phyloP scores from a whole-genome alignment of 106 monocot genomes.

The Agapanthus africanus region DNA sequence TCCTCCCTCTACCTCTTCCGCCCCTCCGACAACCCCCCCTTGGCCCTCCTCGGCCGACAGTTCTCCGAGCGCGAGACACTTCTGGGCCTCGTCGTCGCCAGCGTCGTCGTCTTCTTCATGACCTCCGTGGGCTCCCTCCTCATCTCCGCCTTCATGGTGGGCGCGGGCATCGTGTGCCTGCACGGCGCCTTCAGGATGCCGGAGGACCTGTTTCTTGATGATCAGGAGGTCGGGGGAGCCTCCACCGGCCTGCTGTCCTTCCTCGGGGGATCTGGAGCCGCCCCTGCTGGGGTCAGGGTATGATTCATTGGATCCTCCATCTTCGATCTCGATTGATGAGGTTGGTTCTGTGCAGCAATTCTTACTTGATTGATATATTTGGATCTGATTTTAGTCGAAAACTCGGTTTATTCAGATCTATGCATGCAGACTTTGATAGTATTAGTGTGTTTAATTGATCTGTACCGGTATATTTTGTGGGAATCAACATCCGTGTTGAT shows the following conservation, averaged over 20 bases:
- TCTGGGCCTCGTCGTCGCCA: constrained; percentile 20
- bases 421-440: no score
- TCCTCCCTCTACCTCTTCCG: constrained; percentile 49
- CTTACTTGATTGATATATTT: no score
- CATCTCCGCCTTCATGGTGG: constrained; percentile 29
- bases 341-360: no score
- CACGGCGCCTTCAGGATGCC: constrained; percentile 50
- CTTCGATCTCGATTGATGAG: no score
- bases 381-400: no score
- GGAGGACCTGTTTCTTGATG: constrained; percentile 53
- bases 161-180: constrained; percentile 26
- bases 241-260: constrained; percentile 24
- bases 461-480: no score
- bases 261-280: constrained; percentile 11
- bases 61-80: constrained; percentile 44
- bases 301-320: no score
- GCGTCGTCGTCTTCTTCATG: constrained; percentile 35
- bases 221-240: constrained; percentile 24
- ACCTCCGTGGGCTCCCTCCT: constrained; percentile 46
- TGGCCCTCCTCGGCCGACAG: constrained; percentile 35
- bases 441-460: no score
- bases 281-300: no score
- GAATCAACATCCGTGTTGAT: no score
- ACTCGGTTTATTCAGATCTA: no score
- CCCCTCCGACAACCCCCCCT: no score